Conservation (phyloP, 257 asterid species). For the Solanum gracilifrons region DNA sequence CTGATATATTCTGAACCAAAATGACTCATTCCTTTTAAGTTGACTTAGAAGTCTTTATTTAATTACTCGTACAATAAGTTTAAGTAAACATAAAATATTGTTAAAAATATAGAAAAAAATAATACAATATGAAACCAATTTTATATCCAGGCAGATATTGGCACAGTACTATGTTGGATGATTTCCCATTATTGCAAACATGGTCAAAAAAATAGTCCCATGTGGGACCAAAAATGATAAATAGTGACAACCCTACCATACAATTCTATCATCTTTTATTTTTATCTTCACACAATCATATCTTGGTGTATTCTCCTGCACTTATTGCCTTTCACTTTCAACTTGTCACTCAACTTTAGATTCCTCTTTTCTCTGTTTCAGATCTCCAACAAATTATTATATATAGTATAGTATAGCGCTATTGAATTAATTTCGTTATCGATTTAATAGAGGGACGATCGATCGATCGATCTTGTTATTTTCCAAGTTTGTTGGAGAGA, state of each 20-base stretch:
- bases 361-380: background rate
- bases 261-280: background rate
- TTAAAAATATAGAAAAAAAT: background rate
- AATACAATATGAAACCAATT: background rate
- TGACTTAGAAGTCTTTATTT: background rate
- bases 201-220: background rate
- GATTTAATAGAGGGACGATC: background rate
- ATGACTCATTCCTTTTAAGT: background rate
- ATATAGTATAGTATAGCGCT: background rate
- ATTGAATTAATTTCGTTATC: background rate
- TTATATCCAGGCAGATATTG: background rate
- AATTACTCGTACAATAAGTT: background rate
- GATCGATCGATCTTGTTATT: background rate
- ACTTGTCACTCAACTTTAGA: background rate
- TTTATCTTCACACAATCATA: background rate
- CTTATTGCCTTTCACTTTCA: background rate
- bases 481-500: background rate
- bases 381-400: background rate
- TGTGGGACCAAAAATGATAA: background rate
- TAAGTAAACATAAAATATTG: background rate
- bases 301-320: background rate
- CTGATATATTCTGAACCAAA: background rate
- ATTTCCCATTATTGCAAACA: background rate
- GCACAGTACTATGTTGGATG: background rate
- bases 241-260: background rate